phyloP scores from a whole-genome alignment of 2,329 filamentous ascomycete genomes.

The Aaosphaeria pasadenensis region DNA sequence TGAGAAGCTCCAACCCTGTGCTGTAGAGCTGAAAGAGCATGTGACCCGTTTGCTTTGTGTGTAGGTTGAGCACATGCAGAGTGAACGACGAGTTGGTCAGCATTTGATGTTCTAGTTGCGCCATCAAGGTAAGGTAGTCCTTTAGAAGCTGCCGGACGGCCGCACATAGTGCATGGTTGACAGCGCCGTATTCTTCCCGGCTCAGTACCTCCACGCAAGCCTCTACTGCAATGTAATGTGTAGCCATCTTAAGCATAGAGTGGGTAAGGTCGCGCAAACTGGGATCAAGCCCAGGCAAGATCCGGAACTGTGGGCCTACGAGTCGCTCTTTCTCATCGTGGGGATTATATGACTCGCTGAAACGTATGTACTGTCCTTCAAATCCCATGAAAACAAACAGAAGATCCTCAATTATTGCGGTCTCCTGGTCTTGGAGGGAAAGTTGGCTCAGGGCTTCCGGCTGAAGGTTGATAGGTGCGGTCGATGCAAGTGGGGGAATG shows the following conservation, averaged over 20 bases:
- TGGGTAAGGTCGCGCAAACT: constrained; percentile 83
- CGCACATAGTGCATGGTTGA: constrained; percentile 95
- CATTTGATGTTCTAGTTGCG: constrained; percentile 90
- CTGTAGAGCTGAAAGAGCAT: constrained; percentile 89
- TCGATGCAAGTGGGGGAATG: constrained; percentile 59
- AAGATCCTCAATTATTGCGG: constrained; percentile 82
- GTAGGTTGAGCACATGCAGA: constrained; percentile 86
- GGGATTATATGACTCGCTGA: constrained; percentile 77
- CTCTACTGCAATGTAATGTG: constrained; percentile 87
- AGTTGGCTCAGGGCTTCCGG: constrained; percentile 68
- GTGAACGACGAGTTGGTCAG: constrained; percentile 87
- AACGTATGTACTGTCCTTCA: constrained; percentile 96
- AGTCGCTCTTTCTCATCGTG: constrained; percentile 82
- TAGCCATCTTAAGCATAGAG: constrained; percentile 91
- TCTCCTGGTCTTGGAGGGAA: constrained; percentile 78
- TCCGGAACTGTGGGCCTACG: constrained; percentile 75
- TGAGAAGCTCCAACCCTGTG: constrained; percentile 73
- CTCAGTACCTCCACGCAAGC: constrained; percentile 94
- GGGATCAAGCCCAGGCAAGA: constrained; percentile 81
- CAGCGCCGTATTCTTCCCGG: constrained; percentile 85
- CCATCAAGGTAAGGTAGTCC: constrained; percentile 89
- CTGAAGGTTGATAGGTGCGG: constrained; percentile 67
- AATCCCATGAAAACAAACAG: constrained; percentile 97
- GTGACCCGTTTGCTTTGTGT: constrained; percentile 84
- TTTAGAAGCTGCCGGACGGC: constrained; percentile 87